A percentile compares a stretch with the other conserved stretches of the same genome.
Evolutionary conservation across 257 asterid species (phyloP).

Genomic region (Nicotiana undulata): DNA sequence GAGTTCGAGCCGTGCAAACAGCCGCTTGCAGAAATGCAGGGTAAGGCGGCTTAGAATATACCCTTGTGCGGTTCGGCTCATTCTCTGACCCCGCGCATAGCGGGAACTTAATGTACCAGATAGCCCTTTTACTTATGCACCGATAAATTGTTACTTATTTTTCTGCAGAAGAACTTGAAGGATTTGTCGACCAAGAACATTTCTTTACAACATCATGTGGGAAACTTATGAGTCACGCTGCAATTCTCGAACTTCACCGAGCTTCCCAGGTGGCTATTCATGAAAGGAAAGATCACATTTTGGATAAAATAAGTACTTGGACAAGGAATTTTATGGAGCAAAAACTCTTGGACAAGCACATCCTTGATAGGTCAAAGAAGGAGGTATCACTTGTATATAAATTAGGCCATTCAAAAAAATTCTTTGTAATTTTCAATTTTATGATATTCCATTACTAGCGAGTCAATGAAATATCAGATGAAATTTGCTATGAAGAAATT

Average conservation of each 20-base stretch:
- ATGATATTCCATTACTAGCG: background rate
- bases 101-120: too few species aligned
- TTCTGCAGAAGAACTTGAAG: slow-evolving; percentile 28
- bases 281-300: slow-evolving; percentile 21
- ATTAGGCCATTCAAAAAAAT: too few species aligned
- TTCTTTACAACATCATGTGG: background rate
- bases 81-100: too few species aligned
- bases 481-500: slow-evolving; percentile 26
- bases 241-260: slow-evolving; percentile 35
- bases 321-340: slow-evolving; percentile 24
- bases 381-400: slow-evolving; percentile 17
- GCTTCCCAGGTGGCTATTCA: slow-evolving; percentile 30
- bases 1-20: too few species aligned
- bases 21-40: too few species aligned
- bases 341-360: slow-evolving; percentile 15
- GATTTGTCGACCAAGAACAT: slow-evolving; percentile 19
- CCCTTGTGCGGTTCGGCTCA: too few species aligned
- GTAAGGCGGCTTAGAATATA: too few species aligned
- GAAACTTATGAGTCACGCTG: background rate
- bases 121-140: too few species aligned
- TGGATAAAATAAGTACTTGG: slow-evolving; percentile 28
- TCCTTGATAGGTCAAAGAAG: slow-evolving; percentile 20
- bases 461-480: slow-evolving; percentile 12
- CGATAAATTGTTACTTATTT: background rate
- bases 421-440: too few species aligned